Percentiles rank a stretch among this genome's conserved stretches.
Conservation (phyloP, 371 early-diverging fungal genomes). For the Mortierella sp. region DNA sequence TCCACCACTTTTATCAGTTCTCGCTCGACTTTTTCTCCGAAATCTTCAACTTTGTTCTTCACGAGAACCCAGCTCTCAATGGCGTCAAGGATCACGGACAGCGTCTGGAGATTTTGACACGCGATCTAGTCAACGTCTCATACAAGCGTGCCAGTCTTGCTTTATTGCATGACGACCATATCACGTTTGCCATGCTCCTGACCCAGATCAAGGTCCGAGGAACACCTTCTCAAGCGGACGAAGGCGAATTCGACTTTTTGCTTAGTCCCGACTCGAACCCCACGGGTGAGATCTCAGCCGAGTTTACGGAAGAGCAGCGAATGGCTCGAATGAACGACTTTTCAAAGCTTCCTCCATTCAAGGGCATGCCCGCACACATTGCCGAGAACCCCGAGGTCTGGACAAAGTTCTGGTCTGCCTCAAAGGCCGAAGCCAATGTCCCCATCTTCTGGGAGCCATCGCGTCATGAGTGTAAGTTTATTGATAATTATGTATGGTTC, state of each 20-base stretch:
- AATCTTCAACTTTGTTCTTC: constrained; percentile 90
- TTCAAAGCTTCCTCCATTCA: constrained; percentile 67
- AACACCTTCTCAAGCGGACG: constrained; percentile 63
- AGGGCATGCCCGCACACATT: constrained; percentile 64
- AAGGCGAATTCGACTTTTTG: constrained; percentile 79
- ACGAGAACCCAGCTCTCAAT: constrained; percentile 79
- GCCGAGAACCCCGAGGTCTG: constrained; percentile 61
- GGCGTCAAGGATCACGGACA: constrained; percentile 76
- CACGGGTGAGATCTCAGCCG: constrained; percentile 54
- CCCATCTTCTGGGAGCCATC: constrained; percentile 73
- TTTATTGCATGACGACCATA: constrained; percentile 91
- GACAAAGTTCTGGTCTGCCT: constrained; percentile 65
- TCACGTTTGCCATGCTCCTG: constrained; percentile 89
- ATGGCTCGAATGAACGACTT: constrained; percentile 65
- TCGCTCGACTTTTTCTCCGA: constrained; percentile 96
- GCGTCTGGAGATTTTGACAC: constrained; percentile 80
- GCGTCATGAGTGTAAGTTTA: constrained; percentile 60
- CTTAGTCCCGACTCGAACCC: constrained; percentile 62
- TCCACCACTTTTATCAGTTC: constrained; percentile 98
- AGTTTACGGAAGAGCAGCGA: constrained; percentile 73
- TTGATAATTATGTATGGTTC: neutral
- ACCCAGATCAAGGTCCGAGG: constrained; percentile 87
- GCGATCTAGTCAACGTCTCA: constrained; percentile 87
- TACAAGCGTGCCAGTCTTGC: constrained; percentile 87
- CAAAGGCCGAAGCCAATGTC: constrained; percentile 69